Conservation (phyloP, 2,329 filamentous ascomycete species). For the Ophiocordyceps polyrhachis-furcata region DNA sequence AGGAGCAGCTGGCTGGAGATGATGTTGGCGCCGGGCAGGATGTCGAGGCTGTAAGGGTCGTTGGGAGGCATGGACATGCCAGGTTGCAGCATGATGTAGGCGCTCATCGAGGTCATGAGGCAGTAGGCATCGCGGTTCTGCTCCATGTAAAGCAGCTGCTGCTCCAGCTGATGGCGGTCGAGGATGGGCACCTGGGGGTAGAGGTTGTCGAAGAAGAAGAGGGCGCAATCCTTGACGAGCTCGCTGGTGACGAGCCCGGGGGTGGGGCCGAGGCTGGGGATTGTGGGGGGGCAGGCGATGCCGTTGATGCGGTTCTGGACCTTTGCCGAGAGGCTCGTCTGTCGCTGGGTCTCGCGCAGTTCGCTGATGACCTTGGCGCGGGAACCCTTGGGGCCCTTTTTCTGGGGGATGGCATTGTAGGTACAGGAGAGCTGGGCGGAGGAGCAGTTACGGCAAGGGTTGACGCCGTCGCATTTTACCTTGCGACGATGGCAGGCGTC, state of each 20-base stretch:
- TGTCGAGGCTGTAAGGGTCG: slow-evolving; percentile 37
- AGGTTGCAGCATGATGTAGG: slow-evolving; percentile 51
- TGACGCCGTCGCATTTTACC: slow-evolving; percentile 54
- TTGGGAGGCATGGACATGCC: slow-evolving; percentile 41
- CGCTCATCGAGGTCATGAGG: slow-evolving; percentile 43
- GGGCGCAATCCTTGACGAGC: slow-evolving; percentile 45
- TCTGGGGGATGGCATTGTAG: slow-evolving; percentile 57
- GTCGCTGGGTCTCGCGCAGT: slow-evolving; percentile 47
- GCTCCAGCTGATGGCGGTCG: slow-evolving; percentile 36
- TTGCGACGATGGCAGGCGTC: slow-evolving; percentile 59
- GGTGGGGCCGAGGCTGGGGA: slow-evolving; percentile 30
- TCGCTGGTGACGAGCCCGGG: slow-evolving; percentile 42
- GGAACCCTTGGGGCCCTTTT: slow-evolving; percentile 59
- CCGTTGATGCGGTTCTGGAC: slow-evolving; percentile 42
- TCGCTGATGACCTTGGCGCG: slow-evolving; percentile 61
- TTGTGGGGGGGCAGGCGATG: slow-evolving; percentile 27
- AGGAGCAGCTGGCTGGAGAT: slow-evolving; percentile 47
- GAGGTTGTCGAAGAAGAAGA: slow-evolving; percentile 51
- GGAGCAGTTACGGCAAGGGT: slow-evolving; percentile 53
- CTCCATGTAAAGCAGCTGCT: slow-evolving; percentile 40
- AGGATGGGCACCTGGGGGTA: slow-evolving; percentile 46
- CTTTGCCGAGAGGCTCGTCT: slow-evolving; percentile 43
- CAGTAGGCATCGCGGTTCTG: slow-evolving; percentile 45
- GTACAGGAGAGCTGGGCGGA: slow-evolving; percentile 50
- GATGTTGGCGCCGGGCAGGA: slow-evolving; percentile 38